Evolutionary conservation across 139 green algal species (phyloP).

Genomic region (Microglena sp.): DNA sequence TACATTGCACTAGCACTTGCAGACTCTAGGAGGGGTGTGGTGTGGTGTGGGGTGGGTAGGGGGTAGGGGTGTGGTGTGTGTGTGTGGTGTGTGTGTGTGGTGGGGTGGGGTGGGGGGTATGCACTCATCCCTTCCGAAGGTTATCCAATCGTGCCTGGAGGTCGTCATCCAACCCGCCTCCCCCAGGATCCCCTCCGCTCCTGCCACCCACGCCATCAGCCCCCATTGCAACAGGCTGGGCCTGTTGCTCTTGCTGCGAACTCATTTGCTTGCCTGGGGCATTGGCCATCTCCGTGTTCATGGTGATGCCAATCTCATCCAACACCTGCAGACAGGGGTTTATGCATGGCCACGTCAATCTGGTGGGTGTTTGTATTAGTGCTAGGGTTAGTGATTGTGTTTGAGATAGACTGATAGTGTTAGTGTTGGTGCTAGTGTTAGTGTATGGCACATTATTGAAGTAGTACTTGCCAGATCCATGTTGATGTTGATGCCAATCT

Average conservation of each 20-base stretch:
- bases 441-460: too few species aligned
- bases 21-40: too few species aligned
- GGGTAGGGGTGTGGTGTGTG: too few species aligned
- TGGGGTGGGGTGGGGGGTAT: too few species aligned
- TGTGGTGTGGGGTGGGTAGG: too few species aligned
- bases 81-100: too few species aligned
- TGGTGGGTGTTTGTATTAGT: too few species aligned
- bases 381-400: too few species aligned
- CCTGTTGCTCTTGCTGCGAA: background rate
- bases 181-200: slow-evolving; percentile 17
- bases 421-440: too few species aligned
- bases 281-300: slow-evolving; percentile 14
- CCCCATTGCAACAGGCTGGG: slow-evolving; percentile 16
- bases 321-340: slow-evolving; percentile 81
- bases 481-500: slow-evolving; percentile 72
- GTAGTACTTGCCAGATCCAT: slow-evolving; percentile 2
- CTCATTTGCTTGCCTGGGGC: background rate
- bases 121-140: slow-evolving; percentile 58
- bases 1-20: too few species aligned
- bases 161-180: slow-evolving; percentile 63
- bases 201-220: slow-evolving; percentile 19
- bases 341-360: too few species aligned
- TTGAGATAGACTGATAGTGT: too few species aligned
- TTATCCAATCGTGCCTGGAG: slow-evolving; percentile 71
- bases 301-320: slow-evolving; percentile 81